A percentile compares a stretch with the other conserved stretches of the same genome.
These are phyloP conservation scores for Skeletonema potamos DNA, from an alignment of 108 stramenopile genomes.

Conservation along the genomic window DNA sequence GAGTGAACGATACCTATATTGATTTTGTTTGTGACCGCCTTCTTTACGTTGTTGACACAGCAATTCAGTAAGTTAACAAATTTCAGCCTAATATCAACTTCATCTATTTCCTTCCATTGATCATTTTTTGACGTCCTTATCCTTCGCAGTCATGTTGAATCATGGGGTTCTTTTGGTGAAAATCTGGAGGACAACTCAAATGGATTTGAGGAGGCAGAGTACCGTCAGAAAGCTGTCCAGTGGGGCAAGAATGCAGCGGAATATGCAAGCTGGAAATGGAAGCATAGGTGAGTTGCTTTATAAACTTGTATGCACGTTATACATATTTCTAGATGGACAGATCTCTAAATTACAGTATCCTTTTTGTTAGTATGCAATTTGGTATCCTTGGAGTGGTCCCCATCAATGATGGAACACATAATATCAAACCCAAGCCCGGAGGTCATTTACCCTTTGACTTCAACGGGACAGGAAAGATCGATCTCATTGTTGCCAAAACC, in stretches of 20 bases:
- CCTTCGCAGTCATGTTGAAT: slow-evolving; percentile 1
- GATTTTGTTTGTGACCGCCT: not conserved
- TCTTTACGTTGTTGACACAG: slow-evolving; percentile 11
- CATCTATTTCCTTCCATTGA: too few relatives aligned
- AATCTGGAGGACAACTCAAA: not conserved
- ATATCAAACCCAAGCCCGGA: slow-evolving; percentile 20
- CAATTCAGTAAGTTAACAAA: slow-evolving; percentile 11
- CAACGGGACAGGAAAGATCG: not conserved
- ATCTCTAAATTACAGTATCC: too few relatives aligned
- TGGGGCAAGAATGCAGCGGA: slow-evolving; percentile 6
- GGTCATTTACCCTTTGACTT: slow-evolving; percentile 17
- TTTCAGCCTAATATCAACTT: too few relatives aligned
- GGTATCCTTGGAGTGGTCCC: too few relatives aligned
- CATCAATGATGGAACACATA: too few relatives aligned
- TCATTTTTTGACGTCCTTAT: too few relatives aligned
- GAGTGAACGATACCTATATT: slow-evolving; percentile 10
- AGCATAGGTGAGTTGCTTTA: not conserved
- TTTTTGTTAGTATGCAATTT: too few relatives aligned
- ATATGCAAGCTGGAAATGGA: slow-evolving; percentile 14
- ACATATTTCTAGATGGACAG: too few relatives aligned
- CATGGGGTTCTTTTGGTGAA: not conserved
- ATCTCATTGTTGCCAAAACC: slow-evolving; percentile 9
- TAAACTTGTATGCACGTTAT: too few relatives aligned
- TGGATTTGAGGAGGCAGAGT: too few relatives aligned
- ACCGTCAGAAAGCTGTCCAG: not conserved